Base-by-base conservation (phyloP, 2,329 filamentous ascomycete species). In the Pyricularia pennisetigena region DNA sequence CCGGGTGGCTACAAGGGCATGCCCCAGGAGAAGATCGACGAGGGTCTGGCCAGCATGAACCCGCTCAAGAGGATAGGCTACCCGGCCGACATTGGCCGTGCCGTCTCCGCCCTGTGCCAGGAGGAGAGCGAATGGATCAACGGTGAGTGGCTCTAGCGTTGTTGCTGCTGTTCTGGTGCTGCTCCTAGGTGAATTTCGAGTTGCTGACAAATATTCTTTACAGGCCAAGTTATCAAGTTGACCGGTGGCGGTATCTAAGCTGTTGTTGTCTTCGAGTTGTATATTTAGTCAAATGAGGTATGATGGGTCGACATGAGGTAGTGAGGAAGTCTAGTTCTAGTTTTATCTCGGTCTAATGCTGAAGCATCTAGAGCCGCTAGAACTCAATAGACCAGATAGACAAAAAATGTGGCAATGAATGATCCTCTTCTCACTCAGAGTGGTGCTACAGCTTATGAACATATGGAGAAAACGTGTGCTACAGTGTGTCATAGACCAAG, bases 121-220 rank as follows among this genome's bases (percentile, higher is more conserved):
- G 80, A 82, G 7, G 86, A 87, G 73, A 84, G 84, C 68, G 85
- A 88, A 77, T 89, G 86, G 86, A 85, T 89, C 74, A 89, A 88
- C 74, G 86, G 86, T 87, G 71, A 75, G 83, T 75, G 23, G 62
- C 49, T 41, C 3, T 65, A 4, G 59, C 23, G 8, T 35, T 26
- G 16, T 29, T 12, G 30, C 16, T 8, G 2, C 16, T 35, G 30
- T 35, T 35, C 32, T 35, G 32, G 1, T 35, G 4, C 41, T 26
- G n/a, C 65, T n/a, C 7, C 32, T 26, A 41, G 32, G 32, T 12
- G 24, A 30, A 20, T 26, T 6, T 0, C 1, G 7, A 30, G 35
- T 35, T 35, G 20, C 65, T 63, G 28, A 49, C 26, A 64, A 5
- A 57, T 28, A 32, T 67, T 57, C 26, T 30, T 4, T 66, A 64